Evolutionary conservation across 1,284 basidiomycete species (phyloP).

Genomic region (Leccinum cinnamomeum): DNA sequence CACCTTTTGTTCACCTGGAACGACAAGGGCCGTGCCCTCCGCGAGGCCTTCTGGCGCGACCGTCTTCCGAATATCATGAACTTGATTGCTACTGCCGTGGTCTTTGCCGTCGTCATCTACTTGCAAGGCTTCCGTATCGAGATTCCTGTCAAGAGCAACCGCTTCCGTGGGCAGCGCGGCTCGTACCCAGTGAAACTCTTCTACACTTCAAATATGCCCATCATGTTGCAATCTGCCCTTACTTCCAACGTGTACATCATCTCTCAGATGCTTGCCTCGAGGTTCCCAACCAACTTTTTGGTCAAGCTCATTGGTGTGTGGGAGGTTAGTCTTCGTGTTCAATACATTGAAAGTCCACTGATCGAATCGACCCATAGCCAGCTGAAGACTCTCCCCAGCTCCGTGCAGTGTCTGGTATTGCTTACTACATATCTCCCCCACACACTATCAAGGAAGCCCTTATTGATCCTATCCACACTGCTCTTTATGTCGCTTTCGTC

Average conservation of each 20-base stretch:
- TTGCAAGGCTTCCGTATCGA: slow-evolving; percentile 99
- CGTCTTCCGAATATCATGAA: slow-evolving; percentile 98
- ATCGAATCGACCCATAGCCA: slow-evolving; percentile 50
- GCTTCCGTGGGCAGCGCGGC: slow-evolving; percentile 93
- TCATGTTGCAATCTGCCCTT: slow-evolving; percentile 96
- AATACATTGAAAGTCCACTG: neutral
- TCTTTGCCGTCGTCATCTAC: slow-evolving; percentile 97
- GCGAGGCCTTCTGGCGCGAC: slow-evolving; percentile 98
- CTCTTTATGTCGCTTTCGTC: slow-evolving; percentile 91
- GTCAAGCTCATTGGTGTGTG: slow-evolving; percentile 92
- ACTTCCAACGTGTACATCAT: slow-evolving; percentile 96
- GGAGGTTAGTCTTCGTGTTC: slow-evolving; percentile 67
- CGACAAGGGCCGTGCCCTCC: slow-evolving; percentile 95
- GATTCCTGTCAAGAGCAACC: slow-evolving; percentile 97
- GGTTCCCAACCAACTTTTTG: slow-evolving; percentile 92
- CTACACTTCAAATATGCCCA: slow-evolving; percentile 99
- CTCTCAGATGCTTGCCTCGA: slow-evolving; percentile 89
- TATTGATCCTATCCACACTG: slow-evolving; percentile 91
- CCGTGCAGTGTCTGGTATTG: slow-evolving; percentile 87
- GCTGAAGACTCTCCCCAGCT: slow-evolving; percentile 93
- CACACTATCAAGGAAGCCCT: slow-evolving; percentile 87
- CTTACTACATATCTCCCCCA: slow-evolving; percentile 98
- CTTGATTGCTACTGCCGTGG: slow-evolving; percentile 86
- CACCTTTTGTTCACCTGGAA: slow-evolving; percentile 98
- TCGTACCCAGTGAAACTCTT: slow-evolving; percentile 98